Evolutionary conservation across 129 eudicot genomes (phyloP), one percentile per base, ranked within the genome.

Genomic region (Pittosporum tobira): DNA sequence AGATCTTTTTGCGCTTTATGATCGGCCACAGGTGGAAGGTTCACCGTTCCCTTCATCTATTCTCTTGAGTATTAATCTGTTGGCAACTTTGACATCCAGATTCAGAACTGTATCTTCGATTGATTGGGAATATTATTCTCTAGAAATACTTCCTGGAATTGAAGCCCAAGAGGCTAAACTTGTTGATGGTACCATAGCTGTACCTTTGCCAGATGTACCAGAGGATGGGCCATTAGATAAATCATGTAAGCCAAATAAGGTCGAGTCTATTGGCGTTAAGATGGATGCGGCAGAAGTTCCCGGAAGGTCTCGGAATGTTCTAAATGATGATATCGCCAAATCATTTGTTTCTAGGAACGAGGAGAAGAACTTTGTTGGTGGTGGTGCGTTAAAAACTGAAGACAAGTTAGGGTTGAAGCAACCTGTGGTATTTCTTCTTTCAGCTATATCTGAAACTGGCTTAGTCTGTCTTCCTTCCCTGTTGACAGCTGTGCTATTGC

Each of bases 11-110:
- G 97, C 95, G 5, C 85, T 90, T 51, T 86, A 90, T 81, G 97
- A 90, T 69, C 72, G 97, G 47, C 97, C 95, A 46, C 97, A 86
- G 68, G 83, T 83, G 24, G 97, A 90, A 76, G 97, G 97, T 12
- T 85, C 95, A 1, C 97, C 95, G 15, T 90, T 90, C 59, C 97
- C 97, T n/a, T 78, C 95, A 46, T 82, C 95, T 53, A 90, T 90
- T 75, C 87, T 90, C 18, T 62, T 80, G 24, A 72, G 97, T 36
- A 90, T 86, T 36, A 78, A 85, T 34, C 69, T 90, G 30, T 79
- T 90, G 85, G 88, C 76, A 51, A 82, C 77, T 63, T 67, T 90
- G 80, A 90, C 94, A 23, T 85, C 88, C 20, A 73, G 78, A 80
- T 72, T 73, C 63, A 71, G 83, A 65, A 69, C 48, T 49, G 59